Evolutionary conservation across 2,329 filamentous ascomycete species (phyloP).

Genomic region (Talaromyces sp.): DNA sequence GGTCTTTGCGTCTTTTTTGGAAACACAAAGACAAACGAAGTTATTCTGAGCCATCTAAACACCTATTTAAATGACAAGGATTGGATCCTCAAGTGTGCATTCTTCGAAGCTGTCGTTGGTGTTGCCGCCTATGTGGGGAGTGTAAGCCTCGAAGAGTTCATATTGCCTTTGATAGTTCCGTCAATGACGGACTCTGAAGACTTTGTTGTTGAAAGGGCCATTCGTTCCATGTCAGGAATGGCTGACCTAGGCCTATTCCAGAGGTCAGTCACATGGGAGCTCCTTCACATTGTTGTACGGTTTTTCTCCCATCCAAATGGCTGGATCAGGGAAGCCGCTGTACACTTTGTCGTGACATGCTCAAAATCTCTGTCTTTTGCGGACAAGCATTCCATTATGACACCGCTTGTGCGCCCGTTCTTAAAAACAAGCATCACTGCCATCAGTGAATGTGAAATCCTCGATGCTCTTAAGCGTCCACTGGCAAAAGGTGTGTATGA

Average conservation of each 20-base stretch:
- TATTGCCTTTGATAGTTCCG: conserved; percentile 91
- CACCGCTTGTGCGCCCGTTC: conserved; percentile 75
- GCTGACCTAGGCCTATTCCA: conserved; percentile 84
- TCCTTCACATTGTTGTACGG: conserved; percentile 74
- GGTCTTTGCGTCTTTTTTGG: conserved; percentile 94
- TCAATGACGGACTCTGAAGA: conserved; percentile 90
- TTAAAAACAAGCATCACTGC: conserved; percentile 67
- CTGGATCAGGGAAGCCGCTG: conserved; percentile 88
- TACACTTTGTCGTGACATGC: conserved; percentile 74
- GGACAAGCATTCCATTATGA: conserved; percentile 75
- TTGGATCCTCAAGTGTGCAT: conserved; percentile 94
- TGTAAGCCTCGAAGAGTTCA: conserved; percentile 87
- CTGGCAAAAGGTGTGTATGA: conserved; percentile 77
- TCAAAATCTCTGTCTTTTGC: conserved; percentile 71
- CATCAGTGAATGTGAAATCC: conserved; percentile 66
- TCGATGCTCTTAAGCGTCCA: conserved; percentile 79
- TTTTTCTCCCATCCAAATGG: conserved; percentile 92
- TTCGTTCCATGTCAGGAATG: conserved; percentile 83
- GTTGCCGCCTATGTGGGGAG: conserved; percentile 88
- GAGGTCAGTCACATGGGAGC: conserved; percentile 75
- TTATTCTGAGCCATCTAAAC: conserved; percentile 92
- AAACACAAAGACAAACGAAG: conserved; percentile 84
- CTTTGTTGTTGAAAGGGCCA: conserved; percentile 83
- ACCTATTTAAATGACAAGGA: conserved; percentile 95
- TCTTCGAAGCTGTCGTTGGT: conserved; percentile 91